Base-by-base conservation (phyloP, 1,284 basidiomycete genomes). In the Boletus smithii region DNA sequence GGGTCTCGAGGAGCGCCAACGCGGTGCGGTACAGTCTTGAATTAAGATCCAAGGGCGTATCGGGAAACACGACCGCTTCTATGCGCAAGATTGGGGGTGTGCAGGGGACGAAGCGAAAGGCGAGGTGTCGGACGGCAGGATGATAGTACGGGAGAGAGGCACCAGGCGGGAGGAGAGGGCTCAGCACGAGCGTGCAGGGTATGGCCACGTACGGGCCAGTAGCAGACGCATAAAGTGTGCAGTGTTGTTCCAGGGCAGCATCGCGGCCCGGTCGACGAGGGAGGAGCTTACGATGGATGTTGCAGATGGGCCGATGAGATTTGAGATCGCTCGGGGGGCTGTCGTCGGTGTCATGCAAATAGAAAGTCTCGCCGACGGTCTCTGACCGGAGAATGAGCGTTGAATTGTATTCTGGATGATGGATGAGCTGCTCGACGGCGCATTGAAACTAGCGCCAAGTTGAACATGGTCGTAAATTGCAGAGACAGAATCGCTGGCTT, bases 401-500 rank as follows among this genome's bases (percentile, higher is more conserved):
- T 0, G 86, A 88, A 60, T 90, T 91, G 65, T 88, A 88, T 59
- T 91, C 88, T 8, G 88, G 89, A 58, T 91, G 88, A 40, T 84
- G 75, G 3, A 91, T 70, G 24, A 91, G 69, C 56, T 87, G 83
- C 10, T 73, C 75, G 23, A 81, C 61, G 0, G 83, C 86, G 3
- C 63, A 59, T 55, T 81, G 77, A 56, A 90, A 90, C 88, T 90
- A 49, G 5, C 32, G 34, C 1, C 2, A 20, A 29, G 9, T 16
- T n/a, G n/a, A 32, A 32, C 31, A 17, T 32, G n/a, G 20, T n/a
- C n/a, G n/a, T n/a, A n/a, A n/a, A n/a, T n/a, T n/a, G n/a, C n/a
- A n/a, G n/a, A n/a, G n/a, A n/a, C n/a, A 38, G 34, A 11, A 44
- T 26, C 7, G 16, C 11, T 3, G 4, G 20, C 51, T 51, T 36